A percentile compares a stretch with the other conserved stretches of the same genome.
Conservation (phyloP, 108 stramenopile genomes). For the Epithemia pelagica region DNA sequence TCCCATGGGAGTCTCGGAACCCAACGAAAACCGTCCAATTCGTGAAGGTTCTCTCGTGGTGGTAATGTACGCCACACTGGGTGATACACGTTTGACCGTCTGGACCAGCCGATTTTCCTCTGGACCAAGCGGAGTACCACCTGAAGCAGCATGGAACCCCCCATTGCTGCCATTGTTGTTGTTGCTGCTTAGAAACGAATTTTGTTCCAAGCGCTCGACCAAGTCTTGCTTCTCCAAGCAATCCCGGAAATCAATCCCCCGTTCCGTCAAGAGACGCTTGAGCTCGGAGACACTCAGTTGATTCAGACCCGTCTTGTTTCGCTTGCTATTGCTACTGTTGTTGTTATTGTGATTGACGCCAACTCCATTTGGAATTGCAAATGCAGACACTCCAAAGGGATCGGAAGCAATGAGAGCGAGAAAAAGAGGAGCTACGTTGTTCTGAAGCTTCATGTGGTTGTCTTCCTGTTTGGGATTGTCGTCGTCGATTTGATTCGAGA, state of each 20-base stretch:
- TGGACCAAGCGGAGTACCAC: conserved; percentile 5
- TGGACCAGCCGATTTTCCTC: conserved; percentile 45
- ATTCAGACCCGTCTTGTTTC: neutral
- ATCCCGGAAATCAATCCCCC: conserved; percentile 70
- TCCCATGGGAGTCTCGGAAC: conserved; percentile 53
- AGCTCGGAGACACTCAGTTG: conserved; percentile 39
- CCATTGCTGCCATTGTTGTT: neutral
- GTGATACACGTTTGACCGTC: conserved; percentile 48
- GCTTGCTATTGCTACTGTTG: no score
- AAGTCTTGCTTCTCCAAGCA: conserved; percentile 67
- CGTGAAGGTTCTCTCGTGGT: conserved; percentile 17
- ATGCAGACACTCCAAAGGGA: no score
- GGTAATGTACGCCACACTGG: conserved; percentile 58
- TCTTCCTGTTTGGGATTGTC: no score
- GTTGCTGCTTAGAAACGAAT: neutral
- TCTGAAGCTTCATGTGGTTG: no score
- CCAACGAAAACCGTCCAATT: no score
- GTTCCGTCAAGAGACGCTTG: conserved; percentile 55
- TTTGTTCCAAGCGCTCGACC: conserved; percentile 36
- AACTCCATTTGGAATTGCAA: no score
- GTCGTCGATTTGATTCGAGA: no score
- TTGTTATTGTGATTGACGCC: no score
- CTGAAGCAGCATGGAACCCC: no score
- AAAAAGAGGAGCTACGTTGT: no score
- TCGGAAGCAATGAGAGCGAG: no score